Conservation (phyloP, 306 rosid species). For the Trifolium subterraneum region DNA sequence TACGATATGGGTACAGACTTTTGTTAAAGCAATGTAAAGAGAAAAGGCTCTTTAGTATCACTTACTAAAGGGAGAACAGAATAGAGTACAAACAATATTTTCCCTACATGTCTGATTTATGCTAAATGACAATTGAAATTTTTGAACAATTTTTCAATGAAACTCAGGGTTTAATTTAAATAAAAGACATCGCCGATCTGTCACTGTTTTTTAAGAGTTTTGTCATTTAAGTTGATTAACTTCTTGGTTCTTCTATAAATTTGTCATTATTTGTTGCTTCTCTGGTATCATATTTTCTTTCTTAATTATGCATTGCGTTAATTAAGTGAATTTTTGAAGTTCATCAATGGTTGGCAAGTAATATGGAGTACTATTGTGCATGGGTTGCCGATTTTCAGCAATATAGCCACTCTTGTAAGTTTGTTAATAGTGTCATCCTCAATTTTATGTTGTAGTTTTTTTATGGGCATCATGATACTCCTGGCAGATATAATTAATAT, state of each 20-base stretch:
- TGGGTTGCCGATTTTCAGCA: slow-evolving; percentile 81
- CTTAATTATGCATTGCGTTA: slow-evolving; percentile 40
- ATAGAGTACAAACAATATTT: neutral
- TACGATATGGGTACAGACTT: slow-evolving; percentile 9
- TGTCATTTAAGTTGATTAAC: slow-evolving; percentile 30
- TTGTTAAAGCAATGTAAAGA: slow-evolving; percentile 24
- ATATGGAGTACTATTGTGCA: slow-evolving; percentile 81
- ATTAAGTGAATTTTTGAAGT: slow-evolving; percentile 57
- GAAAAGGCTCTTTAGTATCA: slow-evolving; percentile 21
- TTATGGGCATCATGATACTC: slow-evolving; percentile 8
- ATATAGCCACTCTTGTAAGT: slow-evolving; percentile 74
- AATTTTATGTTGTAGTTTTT: slow-evolving; percentile 13
- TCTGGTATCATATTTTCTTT: slow-evolving; percentile 6
- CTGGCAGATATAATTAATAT: slow-evolving; percentile 9
- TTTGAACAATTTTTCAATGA: slow-evolving; percentile 24
- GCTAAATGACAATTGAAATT: slow-evolving; percentile 21
- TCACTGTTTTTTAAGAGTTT: slow-evolving; percentile 16
- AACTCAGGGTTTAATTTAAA: neutral
- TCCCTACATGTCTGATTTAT: slow-evolving; percentile 14
- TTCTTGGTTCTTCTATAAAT: neutral
- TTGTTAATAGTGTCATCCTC: slow-evolving; percentile 30
- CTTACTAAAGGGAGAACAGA: neutral
- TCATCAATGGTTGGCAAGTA: slow-evolving; percentile 70
- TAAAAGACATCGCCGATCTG: slow-evolving; percentile 9
- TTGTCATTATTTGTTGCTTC: slow-evolving; percentile 27